Conservation (phyloP, 73 alveolate genomes). For the Paramecium tetraurelia region DNA sequence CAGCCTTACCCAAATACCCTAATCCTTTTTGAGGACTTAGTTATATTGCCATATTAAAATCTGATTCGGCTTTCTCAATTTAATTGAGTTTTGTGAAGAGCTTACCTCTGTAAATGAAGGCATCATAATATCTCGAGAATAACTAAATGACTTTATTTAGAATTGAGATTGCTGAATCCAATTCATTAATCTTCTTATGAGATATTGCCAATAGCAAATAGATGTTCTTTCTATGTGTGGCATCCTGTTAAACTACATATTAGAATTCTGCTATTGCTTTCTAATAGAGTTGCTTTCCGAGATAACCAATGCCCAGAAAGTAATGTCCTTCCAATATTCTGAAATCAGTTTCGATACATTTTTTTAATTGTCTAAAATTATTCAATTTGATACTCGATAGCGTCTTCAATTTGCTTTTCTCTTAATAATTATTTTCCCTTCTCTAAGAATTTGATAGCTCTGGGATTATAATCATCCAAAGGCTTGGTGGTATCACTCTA, state of each 20-base stretch:
- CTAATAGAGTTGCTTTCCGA: constrained; percentile 13
- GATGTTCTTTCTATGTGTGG: constrained; percentile 47
- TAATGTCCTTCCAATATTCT: constrained; percentile 50
- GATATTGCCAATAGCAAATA: constrained; percentile 59
- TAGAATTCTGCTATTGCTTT: constrained; percentile 61
- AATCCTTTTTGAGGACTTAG: constrained; percentile 62
- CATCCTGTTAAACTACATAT: constrained; percentile 52
- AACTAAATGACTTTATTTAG: constrained; percentile 58
- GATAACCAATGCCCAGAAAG: constrained; percentile 50
- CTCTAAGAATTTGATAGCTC: constrained; percentile 53
- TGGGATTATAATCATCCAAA: constrained; percentile 10
- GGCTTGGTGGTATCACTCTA: constrained; percentile 20
- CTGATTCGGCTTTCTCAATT: constrained; percentile 67
- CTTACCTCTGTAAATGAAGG: constrained; percentile 64
- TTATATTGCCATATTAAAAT: constrained; percentile 58
- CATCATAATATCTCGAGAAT: constrained; percentile 66
- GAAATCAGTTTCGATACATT: constrained; percentile 59
- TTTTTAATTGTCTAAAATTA: background rate
- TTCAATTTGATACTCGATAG: constrained; percentile 31
- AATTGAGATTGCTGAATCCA: constrained; percentile 37
- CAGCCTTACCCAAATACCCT: constrained; percentile 68
- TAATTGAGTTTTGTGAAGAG: constrained; percentile 44
- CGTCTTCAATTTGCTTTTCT: constrained; percentile 52
- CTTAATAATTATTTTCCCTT: constrained; percentile 49
- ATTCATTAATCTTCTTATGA: constrained; percentile 49